A percentile compares a stretch with the other conserved stretches of the same genome.
phyloP scores from a whole-genome alignment of 768 basidiomycete genomes.

The Cystobasidium tubakii region DNA sequence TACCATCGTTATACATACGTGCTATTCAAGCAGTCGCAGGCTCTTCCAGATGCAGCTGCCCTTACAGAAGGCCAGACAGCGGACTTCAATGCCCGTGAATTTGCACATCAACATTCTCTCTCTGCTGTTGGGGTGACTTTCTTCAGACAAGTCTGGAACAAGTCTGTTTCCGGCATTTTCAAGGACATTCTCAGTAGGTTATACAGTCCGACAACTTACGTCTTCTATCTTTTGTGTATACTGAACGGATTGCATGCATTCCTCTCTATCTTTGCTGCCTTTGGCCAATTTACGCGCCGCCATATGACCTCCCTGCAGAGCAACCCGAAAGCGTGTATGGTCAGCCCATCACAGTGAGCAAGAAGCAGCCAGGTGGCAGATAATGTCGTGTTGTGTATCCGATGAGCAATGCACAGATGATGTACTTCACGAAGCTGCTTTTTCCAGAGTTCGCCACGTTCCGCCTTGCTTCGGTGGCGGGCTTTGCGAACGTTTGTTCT shows the following conservation, averaged over 20 bases:
- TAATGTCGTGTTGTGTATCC: no score
- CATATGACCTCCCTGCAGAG: not conserved
- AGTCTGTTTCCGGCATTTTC: constrained; percentile 52
- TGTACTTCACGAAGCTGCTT: no score
- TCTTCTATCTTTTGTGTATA: not conserved
- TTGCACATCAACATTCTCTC: constrained; percentile 56
- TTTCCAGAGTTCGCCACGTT: not conserved
- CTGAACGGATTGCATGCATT: not conserved
- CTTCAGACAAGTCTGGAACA: constrained; percentile 74
- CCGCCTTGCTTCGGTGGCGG: not conserved
- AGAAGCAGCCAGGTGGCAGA: not conserved
- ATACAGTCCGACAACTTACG: no score
- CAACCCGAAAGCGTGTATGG: not conserved
- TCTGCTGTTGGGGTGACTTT: constrained; percentile 69
- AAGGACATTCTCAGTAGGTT: constrained; percentile 28
- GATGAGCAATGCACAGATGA: no score
- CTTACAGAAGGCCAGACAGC: constrained; percentile 8
- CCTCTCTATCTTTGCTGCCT: not conserved
- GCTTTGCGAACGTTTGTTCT: not conserved
- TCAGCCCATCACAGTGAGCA: not conserved
- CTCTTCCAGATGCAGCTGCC: not conserved
- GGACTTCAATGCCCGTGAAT: constrained; percentile 62
- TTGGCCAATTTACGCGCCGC: not conserved
- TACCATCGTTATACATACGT: constrained; percentile 84
- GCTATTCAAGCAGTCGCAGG: constrained; percentile 62